Base-by-base conservation (phyloP, 2,329 filamentous ascomycete species). In the Arthrobotrys megalospora region DNA sequence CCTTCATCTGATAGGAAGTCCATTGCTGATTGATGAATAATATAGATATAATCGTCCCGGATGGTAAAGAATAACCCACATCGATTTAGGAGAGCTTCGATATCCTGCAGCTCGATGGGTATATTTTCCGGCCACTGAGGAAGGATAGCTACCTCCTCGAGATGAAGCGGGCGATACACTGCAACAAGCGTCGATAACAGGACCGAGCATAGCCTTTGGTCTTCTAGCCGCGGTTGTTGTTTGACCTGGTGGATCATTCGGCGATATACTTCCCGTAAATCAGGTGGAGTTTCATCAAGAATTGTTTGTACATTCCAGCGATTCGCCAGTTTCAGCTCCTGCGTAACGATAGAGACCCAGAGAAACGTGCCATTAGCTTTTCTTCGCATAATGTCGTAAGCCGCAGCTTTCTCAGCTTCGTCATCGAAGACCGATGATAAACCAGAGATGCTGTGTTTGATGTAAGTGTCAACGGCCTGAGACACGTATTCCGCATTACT, bases 1-100 rank as follows among this genome's bases (percentile, higher is more conserved):
- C 79, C 80, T 7, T 81, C 65, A 24, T 80, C 34, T 4, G 71
- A 36, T 0, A 87, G 70, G 78, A 82, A 86, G 16, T 87, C 85
- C 78, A 86, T 86, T 0, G 85, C 86, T 3, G 85, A 86, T 70
- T 85, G 83, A 73, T 87, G 85, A 0, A 87, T 82, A 75, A 86
- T 83, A 55, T 82, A 84, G 6, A 86, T 53, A 0, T 38, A 76
- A 1, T 47, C 70, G 0, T 84, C 62, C 38, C 81, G 81, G 32
- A 85, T 14, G 0, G 82, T 85, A 0, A 87, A 80, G 65, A 87
- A 85, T 4, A 84, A 87, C 16, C 85, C 84, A 76, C 84, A 87
- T 2, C 70, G 14, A 1, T 76, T 34, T 7, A 87, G 80, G 6
- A 85, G 79, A 3, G 84, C 71, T 43, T 64, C 12, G 3, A 85